A percentile compares a stretch with the other conserved stretches of the same genome.
Conservation (phyloP, 1,284 basidiomycete genomes). For the Pisolithus thermaeus region DNA sequence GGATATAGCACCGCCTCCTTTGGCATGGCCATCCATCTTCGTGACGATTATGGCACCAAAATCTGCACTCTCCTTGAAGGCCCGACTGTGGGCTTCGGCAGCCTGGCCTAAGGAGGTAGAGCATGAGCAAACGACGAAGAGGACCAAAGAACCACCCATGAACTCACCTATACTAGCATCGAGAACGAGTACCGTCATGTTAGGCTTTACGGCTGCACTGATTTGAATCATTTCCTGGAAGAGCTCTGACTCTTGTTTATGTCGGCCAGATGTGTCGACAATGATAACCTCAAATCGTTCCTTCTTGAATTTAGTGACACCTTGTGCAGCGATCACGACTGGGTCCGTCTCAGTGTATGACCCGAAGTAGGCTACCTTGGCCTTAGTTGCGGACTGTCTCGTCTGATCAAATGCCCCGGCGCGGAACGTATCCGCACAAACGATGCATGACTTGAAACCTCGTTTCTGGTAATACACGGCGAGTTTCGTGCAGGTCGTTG, state of each 20-base stretch:
- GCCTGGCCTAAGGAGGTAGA: constrained; percentile 71
- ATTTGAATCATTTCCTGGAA: constrained; percentile 99
- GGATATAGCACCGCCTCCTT: constrained; percentile 98
- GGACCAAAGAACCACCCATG: neutral
- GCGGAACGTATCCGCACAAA: constrained; percentile 99
- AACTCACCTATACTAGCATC: constrained; percentile 79
- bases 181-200: constrained; percentile 87
- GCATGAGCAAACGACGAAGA: neutral
- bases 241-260: constrained; percentile 95
- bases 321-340: constrained; percentile 89
- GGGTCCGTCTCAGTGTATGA: constrained; percentile 99
- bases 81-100: constrained; percentile 90
- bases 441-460: constrained; percentile 96
- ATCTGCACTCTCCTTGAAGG: constrained; percentile 97
- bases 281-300: constrained; percentile 99
- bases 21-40: constrained; percentile 99
- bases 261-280: constrained; percentile 96
- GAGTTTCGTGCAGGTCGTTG: constrained; percentile 95
- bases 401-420: constrained; percentile 99
- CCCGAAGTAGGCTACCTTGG: constrained; percentile 98
- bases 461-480: constrained; percentile 97
- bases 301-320: constrained; percentile 96
- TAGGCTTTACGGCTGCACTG: constrained; percentile 85
- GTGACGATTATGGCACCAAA: constrained; percentile 99
- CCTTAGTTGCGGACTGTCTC: constrained; percentile 91